phyloP scores from a whole-genome alignment of 2,329 filamentous ascomycete species.

The Corinectria fuckeliana region DNA sequence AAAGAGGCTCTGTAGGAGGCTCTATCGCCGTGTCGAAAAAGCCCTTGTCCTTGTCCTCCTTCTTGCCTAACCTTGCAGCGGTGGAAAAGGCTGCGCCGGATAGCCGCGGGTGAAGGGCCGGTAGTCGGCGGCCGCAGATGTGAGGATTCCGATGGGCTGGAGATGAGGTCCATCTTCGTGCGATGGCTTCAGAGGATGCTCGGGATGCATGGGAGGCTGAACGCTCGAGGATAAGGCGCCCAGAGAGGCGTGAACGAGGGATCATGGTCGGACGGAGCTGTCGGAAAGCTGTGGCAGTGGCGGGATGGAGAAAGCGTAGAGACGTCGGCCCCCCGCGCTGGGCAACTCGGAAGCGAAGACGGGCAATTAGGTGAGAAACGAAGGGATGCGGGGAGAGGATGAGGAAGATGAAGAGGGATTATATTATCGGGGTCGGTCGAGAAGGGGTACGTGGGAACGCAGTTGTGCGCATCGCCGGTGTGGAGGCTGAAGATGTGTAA shows the following conservation, averaged over 20 bases:
- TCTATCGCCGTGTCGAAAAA: constrained; percentile 59
- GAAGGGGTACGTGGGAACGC: constrained; percentile 27
- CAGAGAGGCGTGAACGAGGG: constrained; percentile 48
- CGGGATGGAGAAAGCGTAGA: constrained; percentile 20
- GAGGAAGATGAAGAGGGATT: neutral
- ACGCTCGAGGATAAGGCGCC: constrained; percentile 48
- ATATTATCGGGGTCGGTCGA: constrained; percentile 18
- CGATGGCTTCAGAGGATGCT: constrained; percentile 30
- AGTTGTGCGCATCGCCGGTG: constrained; percentile 43
- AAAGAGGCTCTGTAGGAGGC: constrained; percentile 52
- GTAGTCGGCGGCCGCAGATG: constrained; percentile 43
- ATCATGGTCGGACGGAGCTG: constrained; percentile 44
- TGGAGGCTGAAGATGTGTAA: constrained; percentile 42
- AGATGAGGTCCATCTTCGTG: constrained; percentile 38
- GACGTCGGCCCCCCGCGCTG: constrained; percentile 34
- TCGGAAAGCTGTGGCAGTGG: constrained; percentile 23
- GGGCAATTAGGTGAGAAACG: constrained; percentile 27
- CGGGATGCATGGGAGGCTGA: constrained; percentile 39
- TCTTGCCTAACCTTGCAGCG: constrained; percentile 42
- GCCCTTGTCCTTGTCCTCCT: constrained; percentile 49
- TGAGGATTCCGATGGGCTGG: constrained; percentile 39
- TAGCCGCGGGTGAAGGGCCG: constrained; percentile 37
- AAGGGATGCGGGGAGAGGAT: constrained; percentile 2
- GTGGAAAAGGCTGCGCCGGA: constrained; percentile 47
- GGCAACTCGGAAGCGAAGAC: constrained; percentile 23